Evolutionary conservation across 345 rosid species (phyloP).

Genomic region (Raphanus raphanistrum): DNA sequence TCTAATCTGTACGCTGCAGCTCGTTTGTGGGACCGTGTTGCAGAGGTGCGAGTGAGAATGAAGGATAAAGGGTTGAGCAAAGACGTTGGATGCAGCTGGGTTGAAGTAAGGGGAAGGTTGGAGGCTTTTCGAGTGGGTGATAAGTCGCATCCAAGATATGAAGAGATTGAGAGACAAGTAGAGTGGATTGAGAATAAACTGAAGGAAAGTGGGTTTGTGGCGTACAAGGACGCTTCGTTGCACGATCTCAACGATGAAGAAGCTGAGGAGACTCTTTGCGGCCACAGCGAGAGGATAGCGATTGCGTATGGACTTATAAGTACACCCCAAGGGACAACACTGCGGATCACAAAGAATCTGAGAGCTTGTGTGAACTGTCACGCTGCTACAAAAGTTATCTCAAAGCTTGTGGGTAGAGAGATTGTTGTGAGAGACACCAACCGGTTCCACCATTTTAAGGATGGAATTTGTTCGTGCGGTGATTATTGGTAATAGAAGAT

Average conservation of each 20-base stretch:
- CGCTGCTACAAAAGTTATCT: conserved; percentile 57
- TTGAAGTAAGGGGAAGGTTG: conserved; percentile 57
- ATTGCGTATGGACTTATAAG: conserved; percentile 68
- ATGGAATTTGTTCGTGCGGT: conserved; percentile 57
- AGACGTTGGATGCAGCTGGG: conserved; percentile 61
- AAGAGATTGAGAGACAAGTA: conserved; percentile 51
- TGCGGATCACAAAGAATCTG: conserved; percentile 62
- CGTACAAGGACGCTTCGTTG: conserved; percentile 48
- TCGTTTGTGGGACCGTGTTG: conserved; percentile 56
- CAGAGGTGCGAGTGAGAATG: conserved; percentile 56
- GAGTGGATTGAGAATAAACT: conserved; percentile 52
- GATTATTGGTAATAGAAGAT: conserved; percentile 47
- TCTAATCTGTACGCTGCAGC: conserved; percentile 75
- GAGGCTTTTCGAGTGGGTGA: conserved; percentile 64
- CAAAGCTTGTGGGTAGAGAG: conserved; percentile 58
- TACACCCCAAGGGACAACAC: conserved; percentile 55
- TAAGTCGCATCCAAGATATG: conserved; percentile 52
- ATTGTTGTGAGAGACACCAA: conserved; percentile 67
- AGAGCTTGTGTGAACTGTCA: conserved; percentile 70
- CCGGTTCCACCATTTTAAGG: conserved; percentile 65
- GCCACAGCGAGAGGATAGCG: conserved; percentile 70
- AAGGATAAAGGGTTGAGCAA: conserved; percentile 58
- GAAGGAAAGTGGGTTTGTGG: conserved; percentile 58
- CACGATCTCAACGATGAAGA: conserved; percentile 69
- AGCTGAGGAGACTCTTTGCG: conserved; percentile 59